Base-by-base conservation (phyloP, 2,329 filamentous ascomycete species). In the Cryphonectria japonica region DNA sequence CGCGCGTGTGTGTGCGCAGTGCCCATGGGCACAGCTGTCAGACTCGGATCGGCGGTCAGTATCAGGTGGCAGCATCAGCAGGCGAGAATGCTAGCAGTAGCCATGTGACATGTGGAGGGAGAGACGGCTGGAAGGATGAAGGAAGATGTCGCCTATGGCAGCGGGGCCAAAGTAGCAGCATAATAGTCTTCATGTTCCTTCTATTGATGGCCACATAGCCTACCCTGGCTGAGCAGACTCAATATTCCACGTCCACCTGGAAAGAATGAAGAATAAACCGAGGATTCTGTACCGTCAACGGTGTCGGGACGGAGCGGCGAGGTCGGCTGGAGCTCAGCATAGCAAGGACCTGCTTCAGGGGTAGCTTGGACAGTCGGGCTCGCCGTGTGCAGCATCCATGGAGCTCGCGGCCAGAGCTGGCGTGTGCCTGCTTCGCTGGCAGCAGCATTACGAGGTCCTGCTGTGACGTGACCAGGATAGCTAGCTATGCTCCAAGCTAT, bases 341-440 rank as follows among this genome's bases (percentile, higher is more conserved):
- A 66, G 63, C 71, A 50, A n/a, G 46, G 37, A 39, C 16, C 46
- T 61, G 69, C 61, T 61, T 71, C 71, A 73, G 69, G 71, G 71
- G 71, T 71, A 62, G 68, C 66, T 69, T 67, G 59, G 16, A 14
- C 61, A 65, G 67, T 73, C 69, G 71, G 71, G 52, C 54, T 71
- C 66, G 69, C 71, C 69, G 71, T 71, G 37, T 73, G 66, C 69
- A 64, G 64, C 62, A 69, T 43, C 29, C 37, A 66, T 64, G 66
- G 59, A 72, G 68, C 66, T 66, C 34, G 37, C 68, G 43, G 63
- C 63, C 63, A 26, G 29, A 65, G 63, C 63, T 65, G 63, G 63
- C 43, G n/a, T 65, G 63, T 65, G 63, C 63, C 63, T 65, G 63
- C 63, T 65, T 46, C 43, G 63, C 41, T 65, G 63, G 63, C 63